Conservation (phyloP, 2,329 filamentous ascomycete species). For the Aspergillus ruber region DNA sequence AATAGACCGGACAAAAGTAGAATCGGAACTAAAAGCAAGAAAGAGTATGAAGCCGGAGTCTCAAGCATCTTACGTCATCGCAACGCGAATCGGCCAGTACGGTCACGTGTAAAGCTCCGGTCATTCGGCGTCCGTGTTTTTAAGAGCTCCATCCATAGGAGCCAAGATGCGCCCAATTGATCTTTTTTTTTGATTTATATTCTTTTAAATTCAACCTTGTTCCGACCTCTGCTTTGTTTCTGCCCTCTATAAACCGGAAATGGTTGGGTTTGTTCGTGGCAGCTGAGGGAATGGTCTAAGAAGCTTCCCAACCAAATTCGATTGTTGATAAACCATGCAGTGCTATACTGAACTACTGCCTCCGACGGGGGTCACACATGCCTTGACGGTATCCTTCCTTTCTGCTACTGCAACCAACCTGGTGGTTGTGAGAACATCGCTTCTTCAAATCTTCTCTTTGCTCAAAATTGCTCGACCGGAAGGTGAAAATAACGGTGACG, state of each 20-base stretch:
- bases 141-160: neutral
- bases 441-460: conserved; percentile 83
- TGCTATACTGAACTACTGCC: conserved; percentile 94
- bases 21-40: neutral
- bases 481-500: conserved; percentile 26
- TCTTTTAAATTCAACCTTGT: neutral
- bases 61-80: conserved; percentile 15
- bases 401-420: conserved; percentile 73
- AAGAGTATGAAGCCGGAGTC: neutral
- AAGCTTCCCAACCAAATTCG: neutral
- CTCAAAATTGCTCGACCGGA: conserved; percentile 54
- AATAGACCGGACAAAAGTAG: neutral
- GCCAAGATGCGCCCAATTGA: neutral
- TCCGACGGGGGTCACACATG: conserved; percentile 89
- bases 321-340: conserved; percentile 59
- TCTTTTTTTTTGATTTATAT: neutral
- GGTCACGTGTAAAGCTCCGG: conserved; percentile 12
- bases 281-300: conserved; percentile 6
- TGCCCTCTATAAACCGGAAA: conserved; percentile 1
- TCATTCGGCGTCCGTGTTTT: neutral
- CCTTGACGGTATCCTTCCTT: conserved; percentile 70
- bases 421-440: conserved; percentile 82
- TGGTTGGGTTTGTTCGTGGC: conserved; percentile 5
- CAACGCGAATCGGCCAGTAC: neutral
- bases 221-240: neutral